Evolutionary conservation across 805 yeast species (phyloP), one percentile per base, ranked within the genome.

Genomic region (Ogataea nitratoaversa): DNA sequence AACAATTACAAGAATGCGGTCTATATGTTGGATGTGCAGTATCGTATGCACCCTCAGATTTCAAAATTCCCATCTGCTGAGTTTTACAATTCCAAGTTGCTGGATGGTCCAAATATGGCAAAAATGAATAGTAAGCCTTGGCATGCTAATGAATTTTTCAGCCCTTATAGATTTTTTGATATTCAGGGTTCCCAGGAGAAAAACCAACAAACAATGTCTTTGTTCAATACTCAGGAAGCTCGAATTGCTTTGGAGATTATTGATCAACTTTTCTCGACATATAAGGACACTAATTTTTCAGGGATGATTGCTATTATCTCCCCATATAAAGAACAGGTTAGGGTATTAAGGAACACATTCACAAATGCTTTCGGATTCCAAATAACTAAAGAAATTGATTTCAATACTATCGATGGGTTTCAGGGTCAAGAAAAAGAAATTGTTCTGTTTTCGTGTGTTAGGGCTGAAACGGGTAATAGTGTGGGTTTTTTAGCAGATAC

Each of bases 361-460:
- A 59, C 65, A 5, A 66, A 67, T 13, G 66, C 67, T 39, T 84
- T 74, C 53, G 98, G 98, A 9, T 66, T 66, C 2, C 55, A 66
- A 3, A 82, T 91, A 25, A 59, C 73, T 16, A 71, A 75, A 23
- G 81, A 76, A 38, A 78, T 95, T 36, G 95, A 86, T 56, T 89
- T 93, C 65, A 89, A 90, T 56, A 88, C 99, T 0, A 89, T 93
- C 44, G 99, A 93, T 71, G 99, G 98, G 1, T 93, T 90, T 59
- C 99, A 89, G 67, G 97, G 96, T 48, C 98, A 93, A 62, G 99
- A 93, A 58, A 93, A 91, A 61, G 97, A 91, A 47, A 78, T 93
- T 34, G 87, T 93, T 46, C 76, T 93, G 36, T 82, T 93, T 71
- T 89, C 98, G 0, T 91, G 98, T 76, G 99, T 93, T 4, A 76